Conservation (phyloP, 2,329 filamentous ascomycete species). For the Byssochlamys sp. region DNA sequence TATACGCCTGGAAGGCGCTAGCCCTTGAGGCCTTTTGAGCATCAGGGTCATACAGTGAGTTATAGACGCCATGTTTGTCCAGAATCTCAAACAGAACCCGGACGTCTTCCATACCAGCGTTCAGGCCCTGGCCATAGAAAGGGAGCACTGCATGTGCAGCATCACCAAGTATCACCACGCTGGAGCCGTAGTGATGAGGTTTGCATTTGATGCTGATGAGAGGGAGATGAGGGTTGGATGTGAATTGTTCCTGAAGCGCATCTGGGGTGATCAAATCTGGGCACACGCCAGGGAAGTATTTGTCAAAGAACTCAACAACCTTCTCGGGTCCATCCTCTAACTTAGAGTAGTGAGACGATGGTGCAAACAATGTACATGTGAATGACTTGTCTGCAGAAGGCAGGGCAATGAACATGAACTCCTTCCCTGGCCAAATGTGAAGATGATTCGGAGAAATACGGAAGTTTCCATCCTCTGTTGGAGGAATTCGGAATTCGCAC, state of each 20-base stretch:
- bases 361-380: constrained; percentile 87
- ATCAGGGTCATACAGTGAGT: constrained; percentile 27
- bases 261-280: constrained; percentile 49
- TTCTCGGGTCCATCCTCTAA: constrained; percentile 54
- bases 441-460: constrained; percentile 83
- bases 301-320: constrained; percentile 80
- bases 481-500: constrained; percentile 84
- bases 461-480: constrained; percentile 49
- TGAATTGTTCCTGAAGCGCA: constrained; percentile 65
- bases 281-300: constrained; percentile 75
- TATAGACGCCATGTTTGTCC: constrained; percentile 53
- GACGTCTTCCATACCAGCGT: constrained; percentile 89
- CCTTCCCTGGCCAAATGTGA: constrained; percentile 90
- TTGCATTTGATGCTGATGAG: constrained; percentile 87
- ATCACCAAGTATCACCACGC: constrained; percentile 79
- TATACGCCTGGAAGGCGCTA: constrained; percentile 62
- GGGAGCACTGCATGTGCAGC: constrained; percentile 96
- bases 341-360: constrained; percentile 56
- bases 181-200: constrained; percentile 70
- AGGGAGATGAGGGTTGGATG: constrained; percentile 75
- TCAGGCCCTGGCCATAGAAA: constrained; percentile 97
- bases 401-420: constrained; percentile 98
- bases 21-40: constrained; percentile 35
- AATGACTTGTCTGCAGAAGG: constrained; percentile 82
- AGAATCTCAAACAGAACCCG: constrained; percentile 74